Evolutionary conservation across 768 basidiomycete species (phyloP).

Genomic region (Xerocomus brunneocitrinus): DNA sequence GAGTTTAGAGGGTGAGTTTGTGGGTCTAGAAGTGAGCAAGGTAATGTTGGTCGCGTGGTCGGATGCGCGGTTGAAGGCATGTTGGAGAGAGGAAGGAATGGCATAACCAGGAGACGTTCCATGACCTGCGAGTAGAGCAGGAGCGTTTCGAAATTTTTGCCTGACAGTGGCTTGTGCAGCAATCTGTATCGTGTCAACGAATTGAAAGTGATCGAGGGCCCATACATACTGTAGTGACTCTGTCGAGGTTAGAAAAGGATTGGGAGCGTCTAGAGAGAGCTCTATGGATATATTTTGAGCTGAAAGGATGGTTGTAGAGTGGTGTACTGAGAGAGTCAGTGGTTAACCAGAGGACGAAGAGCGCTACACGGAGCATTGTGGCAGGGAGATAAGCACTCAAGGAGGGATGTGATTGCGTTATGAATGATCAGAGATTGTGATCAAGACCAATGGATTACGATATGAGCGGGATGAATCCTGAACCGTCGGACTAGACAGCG

Average conservation of each 20-base stretch:
- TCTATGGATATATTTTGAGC: background rate
- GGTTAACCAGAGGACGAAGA: conserved; percentile 9
- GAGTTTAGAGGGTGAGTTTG: background rate
- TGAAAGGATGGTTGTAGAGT: conserved; percentile 1
- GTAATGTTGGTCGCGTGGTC: conserved; percentile 14
- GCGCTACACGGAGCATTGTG: conserved; percentile 9
- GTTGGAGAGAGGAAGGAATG: conserved; percentile 12
- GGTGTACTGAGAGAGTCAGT: conserved; percentile 10
- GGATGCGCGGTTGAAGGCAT: conserved; percentile 16
- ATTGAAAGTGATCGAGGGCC: background rate
- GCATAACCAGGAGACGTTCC: conserved; percentile 3
- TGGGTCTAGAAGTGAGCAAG: background rate
- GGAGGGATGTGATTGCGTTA: background rate
- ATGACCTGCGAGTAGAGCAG: conserved; percentile 10
- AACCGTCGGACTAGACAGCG: background rate
- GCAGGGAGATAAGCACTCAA: background rate
- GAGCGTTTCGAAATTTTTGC: conserved; percentile 18
- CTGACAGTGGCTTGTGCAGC: conserved; percentile 8
- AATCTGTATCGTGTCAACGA: conserved; percentile 11
- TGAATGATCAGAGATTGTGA: conserved; percentile 7
- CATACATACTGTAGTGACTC: conserved; percentile 8
- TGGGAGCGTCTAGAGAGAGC: background rate
- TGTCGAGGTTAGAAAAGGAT: background rate
- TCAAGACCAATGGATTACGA: conserved; percentile 7
- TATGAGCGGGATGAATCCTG: background rate